Evolutionary conservation across 345 rosid genomes (phyloP).

Genomic region (Corchorus olitorius): DNA sequence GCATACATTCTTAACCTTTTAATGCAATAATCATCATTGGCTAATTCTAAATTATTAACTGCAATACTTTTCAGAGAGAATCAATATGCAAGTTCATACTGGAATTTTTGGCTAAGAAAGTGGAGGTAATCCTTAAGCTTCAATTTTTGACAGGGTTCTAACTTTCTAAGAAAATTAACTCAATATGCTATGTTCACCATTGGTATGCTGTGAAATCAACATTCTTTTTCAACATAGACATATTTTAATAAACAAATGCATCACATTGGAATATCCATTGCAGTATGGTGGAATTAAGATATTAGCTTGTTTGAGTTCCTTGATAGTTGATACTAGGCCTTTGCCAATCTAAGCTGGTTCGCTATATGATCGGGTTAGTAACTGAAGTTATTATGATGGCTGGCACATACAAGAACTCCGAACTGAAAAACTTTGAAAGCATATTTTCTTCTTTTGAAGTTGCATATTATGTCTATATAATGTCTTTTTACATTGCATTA

Average conservation of each 20-base stretch:
- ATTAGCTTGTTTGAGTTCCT: background rate
- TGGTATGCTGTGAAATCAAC: background rate
- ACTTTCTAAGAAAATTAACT: background rate
- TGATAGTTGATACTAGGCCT: too few relatives aligned
- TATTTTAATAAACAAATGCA: background rate
- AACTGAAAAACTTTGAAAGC: background rate
- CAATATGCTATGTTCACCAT: background rate
- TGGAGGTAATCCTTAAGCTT: constrained; percentile 9
- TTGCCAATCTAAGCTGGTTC: background rate
- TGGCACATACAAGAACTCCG: background rate
- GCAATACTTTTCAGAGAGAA: background rate
- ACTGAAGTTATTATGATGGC: background rate
- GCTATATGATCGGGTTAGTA: too few relatives aligned
- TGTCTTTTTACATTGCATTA: background rate
- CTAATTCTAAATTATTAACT: background rate
- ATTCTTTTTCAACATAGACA: background rate
- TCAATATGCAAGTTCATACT: background rate
- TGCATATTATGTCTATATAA: background rate
- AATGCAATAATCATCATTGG: background rate
- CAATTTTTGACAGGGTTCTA: background rate
- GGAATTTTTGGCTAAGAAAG: background rate
- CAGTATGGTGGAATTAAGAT: background rate
- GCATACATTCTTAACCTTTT: background rate
- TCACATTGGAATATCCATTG: background rate
- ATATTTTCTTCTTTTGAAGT: background rate